These are phyloP conservation scores for Cutaneotrichosporon sp. DNA, from an alignment of 1,284 basidiomycete species.

Conservation along the genomic window DNA sequence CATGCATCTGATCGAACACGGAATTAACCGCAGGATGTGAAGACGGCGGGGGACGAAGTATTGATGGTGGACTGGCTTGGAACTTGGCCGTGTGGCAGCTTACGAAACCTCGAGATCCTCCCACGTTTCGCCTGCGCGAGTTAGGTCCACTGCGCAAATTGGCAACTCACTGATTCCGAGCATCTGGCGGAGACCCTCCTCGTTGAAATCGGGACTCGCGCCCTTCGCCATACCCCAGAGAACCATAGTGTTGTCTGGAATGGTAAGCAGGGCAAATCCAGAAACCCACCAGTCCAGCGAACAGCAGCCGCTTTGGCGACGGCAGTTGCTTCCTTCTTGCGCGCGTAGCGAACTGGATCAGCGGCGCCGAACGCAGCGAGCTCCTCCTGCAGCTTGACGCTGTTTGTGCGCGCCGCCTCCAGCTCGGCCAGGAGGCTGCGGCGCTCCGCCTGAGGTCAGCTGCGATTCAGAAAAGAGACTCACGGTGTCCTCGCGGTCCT, in stretches of 20 bases:
- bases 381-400: constrained; percentile 53
- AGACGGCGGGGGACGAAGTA: no score
- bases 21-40: no score
- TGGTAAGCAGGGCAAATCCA: no score
- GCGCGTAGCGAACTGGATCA: constrained; percentile 72
- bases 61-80: no score
- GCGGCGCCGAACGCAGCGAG: constrained; percentile 66
- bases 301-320: constrained; percentile 72
- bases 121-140: constrained; percentile 20
- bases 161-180: constrained; percentile 34
- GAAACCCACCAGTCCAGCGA: constrained; percentile 78
- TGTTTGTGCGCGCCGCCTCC: constrained; percentile 6
- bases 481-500: constrained; percentile 62
- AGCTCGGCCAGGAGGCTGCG: constrained; percentile 53
- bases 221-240: constrained; percentile 18
- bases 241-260: constrained; percentile 39
- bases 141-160: neutral
- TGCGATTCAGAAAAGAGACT: no score
- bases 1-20: constrained; percentile 3
- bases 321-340: constrained; percentile 62
- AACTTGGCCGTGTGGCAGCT: no score
- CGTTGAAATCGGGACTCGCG: constrained; percentile 12
- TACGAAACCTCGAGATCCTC: constrained; percentile 19
- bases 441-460: constrained; percentile 62
- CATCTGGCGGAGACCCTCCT: constrained; percentile 20